Evolutionary conservation across 306 rosid genomes (phyloP).

Genomic region (Quercus mongolica): DNA sequence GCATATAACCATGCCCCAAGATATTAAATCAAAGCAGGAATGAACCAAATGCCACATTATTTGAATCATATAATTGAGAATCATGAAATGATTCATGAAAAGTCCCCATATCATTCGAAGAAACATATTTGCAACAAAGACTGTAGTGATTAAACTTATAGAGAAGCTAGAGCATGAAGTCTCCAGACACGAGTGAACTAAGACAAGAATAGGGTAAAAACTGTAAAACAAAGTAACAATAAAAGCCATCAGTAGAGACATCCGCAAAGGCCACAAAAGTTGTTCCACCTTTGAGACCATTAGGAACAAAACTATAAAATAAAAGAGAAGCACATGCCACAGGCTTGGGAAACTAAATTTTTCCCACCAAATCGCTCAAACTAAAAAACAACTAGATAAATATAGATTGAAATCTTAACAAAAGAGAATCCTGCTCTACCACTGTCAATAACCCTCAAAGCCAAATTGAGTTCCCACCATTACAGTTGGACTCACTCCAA

Average conservation of each 20-base stretch:
- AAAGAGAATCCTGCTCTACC: not conserved
- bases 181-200: not conserved
- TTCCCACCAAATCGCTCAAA: not conserved
- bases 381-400: not conserved
- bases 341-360: not conserved
- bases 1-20: no score
- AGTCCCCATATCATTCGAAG: not conserved
- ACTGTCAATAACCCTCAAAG: not conserved
- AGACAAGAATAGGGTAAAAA: not conserved
- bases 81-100: conserved; percentile 14
- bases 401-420: not conserved
- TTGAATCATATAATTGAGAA: conserved; percentile 36
- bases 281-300: not conserved
- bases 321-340: not conserved
- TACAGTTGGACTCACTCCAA: not conserved
- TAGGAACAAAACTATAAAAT: not conserved
- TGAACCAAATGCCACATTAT: conserved; percentile 88
- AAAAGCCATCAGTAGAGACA: not conserved
- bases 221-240: not conserved
- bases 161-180: not conserved
- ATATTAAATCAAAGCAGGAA: conserved; percentile 38
- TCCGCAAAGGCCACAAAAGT: not conserved
- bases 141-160: not conserved
- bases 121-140: not conserved
- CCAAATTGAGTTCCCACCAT: not conserved